Base-by-base conservation (phyloP, 2,329 filamentous ascomycete species). In the Beauveria bassiana region DNA sequence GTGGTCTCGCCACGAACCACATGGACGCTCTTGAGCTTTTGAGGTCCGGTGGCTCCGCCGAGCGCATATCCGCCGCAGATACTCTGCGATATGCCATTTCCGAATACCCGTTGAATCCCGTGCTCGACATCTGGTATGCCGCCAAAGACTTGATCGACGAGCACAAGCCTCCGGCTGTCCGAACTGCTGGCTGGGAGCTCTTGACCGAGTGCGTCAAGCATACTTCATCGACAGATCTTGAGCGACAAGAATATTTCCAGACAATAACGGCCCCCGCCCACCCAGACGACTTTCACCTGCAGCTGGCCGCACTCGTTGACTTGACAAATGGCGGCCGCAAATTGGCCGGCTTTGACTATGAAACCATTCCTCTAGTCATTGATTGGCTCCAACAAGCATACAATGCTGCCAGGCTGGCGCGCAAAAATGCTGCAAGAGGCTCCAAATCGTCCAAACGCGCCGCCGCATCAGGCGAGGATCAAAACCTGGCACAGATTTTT, bases 261-360 rank as follows among this genome's bases (percentile, higher is more conserved):
- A 84, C 85, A 0, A 75, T 90, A 40, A 81, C 84, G 14, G 78
- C 78, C 7, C 74, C 79, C 10, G 80, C 80, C 31, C 78, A 81
- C 64, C 77, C 81, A 1, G 83, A 87, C 43, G 86, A 89, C 69
- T 88, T 88, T 65, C 80, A 86, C 68, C 73, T 87, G 5, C 86
- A 88, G 70, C 80, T 89, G n/a, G 79, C 79, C 34, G 82, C 86
- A 18, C 76, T 89, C 22, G 78, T 83, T 34, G 82, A 86, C 59
- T 74, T 89, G 61, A 86, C 85, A 2, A 81, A 80, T 45, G 77
- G 81, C 60, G 86, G 86, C 26, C 85, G 85, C 55, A 78, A 86
- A 64, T 73, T 89, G 9, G 79, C 84, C 7, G 86, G 86, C 0
- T 89, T 89, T 66, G 85, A 88, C 66, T 88, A 88, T 70, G 83